Evolutionary conservation across 371 early-diverging fungal species (phyloP), one percentile per base, ranked within the genome.

Genomic region (Mucor irregularis): DNA sequence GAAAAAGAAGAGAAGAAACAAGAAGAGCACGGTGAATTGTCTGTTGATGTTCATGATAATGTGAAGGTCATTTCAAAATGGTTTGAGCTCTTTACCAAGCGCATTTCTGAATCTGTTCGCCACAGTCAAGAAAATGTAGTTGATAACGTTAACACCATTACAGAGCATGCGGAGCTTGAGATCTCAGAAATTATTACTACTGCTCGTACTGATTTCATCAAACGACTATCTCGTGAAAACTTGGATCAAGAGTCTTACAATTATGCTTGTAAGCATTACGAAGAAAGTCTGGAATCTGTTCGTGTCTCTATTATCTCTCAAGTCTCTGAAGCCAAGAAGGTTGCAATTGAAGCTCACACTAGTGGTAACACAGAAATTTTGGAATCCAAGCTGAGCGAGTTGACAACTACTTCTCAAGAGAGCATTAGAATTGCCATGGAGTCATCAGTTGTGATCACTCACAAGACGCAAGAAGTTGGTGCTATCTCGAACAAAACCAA

Each of bases 191-290:
- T 68, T 19, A 64, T 68, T 16, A 17, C 37, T 4, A 28, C 48
- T 26, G 69, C 69, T 40, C 69, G 64, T 33, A 49, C 33, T 14
- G 69, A 68, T 30, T 68, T 64, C 26, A 28, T 59, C 54, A 53
- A 64, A 42, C 45, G 64, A 16, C 51, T 68, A 42, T 49, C 55
- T 25, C 57, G 61, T 7, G 51, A 60, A 24, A 59, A 61, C 19
- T 39, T 68, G 37, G 69, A 68, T 34, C 54, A 68, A 47, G 65
- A 56, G 3, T 48, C 64, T 7, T 57, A 61, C 37, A 49, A 45
- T 24, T 60, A 60, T 58, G 65, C 69, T 19, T 53, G 64, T n/a
- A 57, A 64, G 45, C 64, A 68, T 29, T 68, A 68, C 25, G 69
- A 68, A 26, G 45, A 60, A 37, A 64, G 61, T 24, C 43, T 68